These are phyloP conservation scores for Fusarium sp. DNA, from an alignment of 2,329 filamentous ascomycete species.

Conservation along the genomic window DNA sequence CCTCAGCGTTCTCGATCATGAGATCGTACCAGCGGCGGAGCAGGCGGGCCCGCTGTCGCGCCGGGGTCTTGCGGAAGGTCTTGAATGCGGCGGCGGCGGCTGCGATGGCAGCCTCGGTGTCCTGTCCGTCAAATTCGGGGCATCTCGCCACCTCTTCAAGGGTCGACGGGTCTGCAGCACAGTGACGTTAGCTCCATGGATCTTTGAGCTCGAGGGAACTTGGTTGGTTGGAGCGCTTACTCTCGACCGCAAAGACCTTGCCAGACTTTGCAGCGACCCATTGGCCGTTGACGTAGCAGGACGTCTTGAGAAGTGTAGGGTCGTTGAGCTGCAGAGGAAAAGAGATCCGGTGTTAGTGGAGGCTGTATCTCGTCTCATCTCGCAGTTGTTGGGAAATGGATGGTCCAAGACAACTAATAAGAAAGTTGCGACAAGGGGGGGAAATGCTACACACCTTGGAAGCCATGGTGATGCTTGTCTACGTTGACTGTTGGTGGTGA, in stretches of 20 bases:
- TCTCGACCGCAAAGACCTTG: constrained; percentile 77
- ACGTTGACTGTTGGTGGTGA: not conserved
- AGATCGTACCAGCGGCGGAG: constrained; percentile 75
- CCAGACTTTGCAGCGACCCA: constrained; percentile 78
- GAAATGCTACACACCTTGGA: constrained; percentile 30
- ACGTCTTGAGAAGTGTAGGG: constrained; percentile 73
- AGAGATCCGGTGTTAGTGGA: constrained; percentile 19
- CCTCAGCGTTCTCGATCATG: constrained; percentile 72
- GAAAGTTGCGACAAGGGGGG: constrained; percentile 12
- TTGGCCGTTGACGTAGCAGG: constrained; percentile 80
- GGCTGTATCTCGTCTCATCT: constrained; percentile 7
- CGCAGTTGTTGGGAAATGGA: constrained; percentile 5
- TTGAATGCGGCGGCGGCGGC: constrained; percentile 70
- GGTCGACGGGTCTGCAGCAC: constrained; percentile 72
- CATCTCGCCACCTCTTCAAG: constrained; percentile 74
- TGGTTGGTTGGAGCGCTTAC: constrained; percentile 49
- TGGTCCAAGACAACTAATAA: not conserved
- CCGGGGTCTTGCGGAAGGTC: constrained; percentile 69
- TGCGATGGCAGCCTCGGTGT: constrained; percentile 76
- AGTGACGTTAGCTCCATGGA: constrained; percentile 17
- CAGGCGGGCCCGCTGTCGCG: constrained; percentile 68
- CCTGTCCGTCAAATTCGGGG: constrained; percentile 76
- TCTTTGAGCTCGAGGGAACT: not conserved
- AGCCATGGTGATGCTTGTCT: constrained; percentile 28
- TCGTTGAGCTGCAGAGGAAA: constrained; percentile 63